Conservation (phyloP, 108 stramenopile genomes). For the Cyclotella baltica region DNA sequence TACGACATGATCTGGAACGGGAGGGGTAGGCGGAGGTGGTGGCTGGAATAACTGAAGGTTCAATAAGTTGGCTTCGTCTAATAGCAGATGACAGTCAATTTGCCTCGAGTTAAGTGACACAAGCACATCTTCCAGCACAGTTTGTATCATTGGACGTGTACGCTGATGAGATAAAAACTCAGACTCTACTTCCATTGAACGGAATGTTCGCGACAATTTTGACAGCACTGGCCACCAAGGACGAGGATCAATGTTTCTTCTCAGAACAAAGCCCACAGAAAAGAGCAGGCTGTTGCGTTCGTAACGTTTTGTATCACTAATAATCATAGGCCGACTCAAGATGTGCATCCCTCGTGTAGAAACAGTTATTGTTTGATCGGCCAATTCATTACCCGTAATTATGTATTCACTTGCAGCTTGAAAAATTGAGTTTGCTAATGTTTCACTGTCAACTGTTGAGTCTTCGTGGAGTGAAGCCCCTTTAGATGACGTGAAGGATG, state of each 20-base stretch:
- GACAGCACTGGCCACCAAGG: conserved; percentile 75
- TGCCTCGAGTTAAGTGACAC: conserved; percentile 74
- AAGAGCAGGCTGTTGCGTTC: conserved; percentile 85
- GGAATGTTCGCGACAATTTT: conserved; percentile 73
- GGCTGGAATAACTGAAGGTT: conserved; percentile 80
- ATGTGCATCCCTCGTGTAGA: conserved; percentile 83
- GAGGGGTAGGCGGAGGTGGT: conserved; percentile 68
- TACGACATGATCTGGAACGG: conserved; percentile 79
- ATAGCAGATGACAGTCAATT: conserved; percentile 73
- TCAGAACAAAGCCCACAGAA: conserved; percentile 80
- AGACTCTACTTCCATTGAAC: conserved; percentile 81
- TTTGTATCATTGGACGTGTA: conserved; percentile 63
- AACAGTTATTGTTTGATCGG: conserved; percentile 78
- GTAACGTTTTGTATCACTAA: conserved; percentile 64
- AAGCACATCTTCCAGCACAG: conserved; percentile 65
- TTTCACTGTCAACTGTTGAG: conserved; percentile 46
- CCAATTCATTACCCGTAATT: conserved; percentile 84
- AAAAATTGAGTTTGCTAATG: conserved; percentile 69
- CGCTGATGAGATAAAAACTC: conserved; percentile 58
- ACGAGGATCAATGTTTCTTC: conserved; percentile 72
- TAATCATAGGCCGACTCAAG: conserved; percentile 77
- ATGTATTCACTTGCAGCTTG: conserved; percentile 83
- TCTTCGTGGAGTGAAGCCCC: conserved; percentile 23
- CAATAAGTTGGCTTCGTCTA: conserved; percentile 74
- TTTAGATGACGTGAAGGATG: conserved; percentile 40